Base-by-base conservation (phyloP, 1,284 basidiomycete genomes). In the Sporisorium sorghi region DNA sequence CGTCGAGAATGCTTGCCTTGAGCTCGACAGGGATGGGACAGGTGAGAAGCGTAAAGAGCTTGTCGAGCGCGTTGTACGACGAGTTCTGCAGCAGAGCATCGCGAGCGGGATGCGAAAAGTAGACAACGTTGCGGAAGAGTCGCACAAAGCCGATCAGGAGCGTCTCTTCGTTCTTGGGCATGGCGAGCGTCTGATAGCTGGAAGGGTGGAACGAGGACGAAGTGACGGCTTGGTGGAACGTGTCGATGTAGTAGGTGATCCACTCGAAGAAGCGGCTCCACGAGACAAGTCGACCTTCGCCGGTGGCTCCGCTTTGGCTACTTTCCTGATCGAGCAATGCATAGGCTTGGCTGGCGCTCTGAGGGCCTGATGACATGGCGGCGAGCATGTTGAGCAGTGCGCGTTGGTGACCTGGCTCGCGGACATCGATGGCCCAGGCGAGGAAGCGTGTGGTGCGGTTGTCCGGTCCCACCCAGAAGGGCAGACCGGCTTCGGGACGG, bases 1-100 rank as follows among this genome's bases (percentile, higher is more conserved):
- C 90, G 37, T 93, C 89, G 64, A 97, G 91, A 1, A 97, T 86
- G 1, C 91, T 89, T 0, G 93, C 94, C 80, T 97, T 97, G 58
- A 98, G 88, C 79, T 97, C 94, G n/a, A 96, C 86, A 0, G 93
- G 92, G 88, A 26, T 71, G 1, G 75, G 78, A 49, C 78, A 82
- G 19, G 77, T 73, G 44, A 81, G 78, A 10, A 84, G 73, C 26
- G 64, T 65, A 46, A 83, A 84, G 92, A 92, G 69, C 93, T 88
- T 40, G 94, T 89, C 5, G 90, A 97, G 89, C 0, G 93, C 92
- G 48, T 81, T 79, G 78, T 86, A 86, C 5, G 91, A 89, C 2
- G 89, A 88, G 84, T 94, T 92, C 24, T 90, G 87, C 49, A 91
- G 89, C 15, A 98, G 88, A 1, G 93, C 90, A 11, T 91, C 88